Evolutionary conservation across 2,329 filamentous ascomycete genomes (phyloP).

Genomic region (Alternaria ventricosa): DNA sequence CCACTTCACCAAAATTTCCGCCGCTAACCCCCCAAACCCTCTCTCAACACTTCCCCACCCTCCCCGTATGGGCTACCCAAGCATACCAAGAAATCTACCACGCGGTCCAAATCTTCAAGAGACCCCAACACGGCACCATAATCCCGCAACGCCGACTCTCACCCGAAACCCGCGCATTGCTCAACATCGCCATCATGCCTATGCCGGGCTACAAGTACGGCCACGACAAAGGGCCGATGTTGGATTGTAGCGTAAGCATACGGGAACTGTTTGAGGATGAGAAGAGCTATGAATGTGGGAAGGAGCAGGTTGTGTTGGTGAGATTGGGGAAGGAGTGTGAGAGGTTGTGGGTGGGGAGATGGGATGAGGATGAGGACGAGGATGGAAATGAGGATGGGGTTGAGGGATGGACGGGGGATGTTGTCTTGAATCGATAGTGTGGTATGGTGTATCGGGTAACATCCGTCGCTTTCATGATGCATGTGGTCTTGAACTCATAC

Average conservation of each 20-base stretch:
- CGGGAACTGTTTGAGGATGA: neutral
- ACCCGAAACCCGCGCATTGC: neutral
- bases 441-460: neutral
- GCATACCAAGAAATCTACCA: no score
- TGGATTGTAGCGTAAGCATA: neutral
- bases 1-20: neutral
- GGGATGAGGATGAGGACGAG: neutral
- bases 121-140: neutral
- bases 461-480: neutral
- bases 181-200: neutral
- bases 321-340: neutral
- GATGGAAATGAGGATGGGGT: neutral
- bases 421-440: neutral
- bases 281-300: neutral
- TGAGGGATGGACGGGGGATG: neutral
- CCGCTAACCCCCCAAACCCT: neutral
- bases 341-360: neutral
- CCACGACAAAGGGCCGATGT: neutral
- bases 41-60: neutral
- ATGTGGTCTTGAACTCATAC: neutral
- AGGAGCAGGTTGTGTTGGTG: neutral
- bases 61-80: no score
- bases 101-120: neutral
- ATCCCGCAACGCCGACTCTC: neutral
- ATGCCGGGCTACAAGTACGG: neutral